Evolutionary conservation across 2,329 filamentous ascomycete species (phyloP).

Genomic region (Diaporthe sp.): DNA sequence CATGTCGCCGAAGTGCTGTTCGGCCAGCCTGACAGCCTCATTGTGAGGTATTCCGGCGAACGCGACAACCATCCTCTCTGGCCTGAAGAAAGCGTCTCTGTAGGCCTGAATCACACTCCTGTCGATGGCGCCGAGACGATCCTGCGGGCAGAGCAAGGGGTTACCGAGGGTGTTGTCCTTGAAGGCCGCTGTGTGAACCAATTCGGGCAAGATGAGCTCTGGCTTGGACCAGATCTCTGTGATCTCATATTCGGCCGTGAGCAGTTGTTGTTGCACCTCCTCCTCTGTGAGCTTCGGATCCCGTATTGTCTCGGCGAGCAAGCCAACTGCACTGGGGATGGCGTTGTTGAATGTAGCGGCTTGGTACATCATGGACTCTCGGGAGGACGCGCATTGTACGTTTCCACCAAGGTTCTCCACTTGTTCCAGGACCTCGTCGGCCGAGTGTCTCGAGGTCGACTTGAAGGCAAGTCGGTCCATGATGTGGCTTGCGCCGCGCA

Average conservation of each 20-base stretch:
- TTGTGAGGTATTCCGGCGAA: slow-evolving; percentile 92
- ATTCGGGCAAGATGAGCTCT: slow-evolving; percentile 92
- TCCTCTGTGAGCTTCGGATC: slow-evolving; percentile 86
- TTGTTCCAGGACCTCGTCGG: slow-evolving; percentile 88
- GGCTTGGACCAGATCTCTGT: slow-evolving; percentile 98
- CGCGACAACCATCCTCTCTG: slow-evolving; percentile 92
- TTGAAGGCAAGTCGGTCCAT: slow-evolving; percentile 98
- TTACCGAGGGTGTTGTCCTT: slow-evolving; percentile 97
- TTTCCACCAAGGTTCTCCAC: slow-evolving; percentile 93
- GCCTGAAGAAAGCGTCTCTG: slow-evolving; percentile 85
- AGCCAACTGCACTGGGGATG: slow-evolving; percentile 83
- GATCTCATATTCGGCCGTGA: slow-evolving; percentile 95
- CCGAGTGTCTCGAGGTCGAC: slow-evolving; percentile 77
- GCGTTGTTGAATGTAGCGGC: slow-evolving; percentile 96
- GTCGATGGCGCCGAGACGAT: slow-evolving; percentile 82
- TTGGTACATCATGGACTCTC: slow-evolving; percentile 99
- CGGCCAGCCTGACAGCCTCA: slow-evolving; percentile 82
- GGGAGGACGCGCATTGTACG: slow-evolving; percentile 94
- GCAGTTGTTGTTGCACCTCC: slow-evolving; percentile 88
- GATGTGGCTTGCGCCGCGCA: slow-evolving; percentile 94
- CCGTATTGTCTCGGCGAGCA: slow-evolving; percentile 94
- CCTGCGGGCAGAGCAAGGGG: slow-evolving; percentile 89
- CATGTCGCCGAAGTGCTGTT: slow-evolving; percentile 96
- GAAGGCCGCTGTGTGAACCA: slow-evolving; percentile 95
- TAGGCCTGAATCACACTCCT: slow-evolving; percentile 82